Conservation (phyloP, 306 rosid species). For the Casuarina equisetifolia region DNA sequence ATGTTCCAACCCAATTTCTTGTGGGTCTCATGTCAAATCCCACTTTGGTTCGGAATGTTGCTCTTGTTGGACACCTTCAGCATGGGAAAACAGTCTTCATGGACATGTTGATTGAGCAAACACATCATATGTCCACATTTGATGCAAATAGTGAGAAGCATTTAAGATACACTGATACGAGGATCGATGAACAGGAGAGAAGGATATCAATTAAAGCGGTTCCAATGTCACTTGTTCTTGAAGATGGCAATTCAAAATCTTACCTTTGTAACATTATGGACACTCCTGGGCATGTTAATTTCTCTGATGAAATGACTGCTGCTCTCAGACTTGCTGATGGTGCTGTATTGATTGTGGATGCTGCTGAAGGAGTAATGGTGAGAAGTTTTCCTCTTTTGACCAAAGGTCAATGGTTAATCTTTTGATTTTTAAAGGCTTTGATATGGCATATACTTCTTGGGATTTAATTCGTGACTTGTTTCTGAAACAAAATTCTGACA, state of each 20-base stretch:
- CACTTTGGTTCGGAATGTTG: slow-evolving; percentile 71
- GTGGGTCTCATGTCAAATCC: slow-evolving; percentile 97
- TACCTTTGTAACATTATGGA: slow-evolving; percentile 91
- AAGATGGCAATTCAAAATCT: slow-evolving; percentile 82
- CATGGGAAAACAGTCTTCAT: slow-evolving; percentile 97
- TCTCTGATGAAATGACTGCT: slow-evolving; percentile 98
- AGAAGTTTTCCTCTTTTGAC: not conserved
- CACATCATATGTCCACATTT: slow-evolving; percentile 92
- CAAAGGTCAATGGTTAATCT: not conserved
- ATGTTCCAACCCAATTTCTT: slow-evolving; percentile 76
- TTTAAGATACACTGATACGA: slow-evolving; percentile 79
- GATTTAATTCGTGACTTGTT: not conserved
- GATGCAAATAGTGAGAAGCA: slow-evolving; percentile 83
- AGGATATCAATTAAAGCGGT: slow-evolving; percentile 86
- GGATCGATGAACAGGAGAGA: slow-evolving; percentile 94
- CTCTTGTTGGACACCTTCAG: slow-evolving; percentile 87
- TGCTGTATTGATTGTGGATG: slow-evolving; percentile 89
- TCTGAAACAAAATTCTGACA: not conserved
- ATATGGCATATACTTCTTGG: not conserved
- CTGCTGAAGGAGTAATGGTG: slow-evolving; percentile 98
- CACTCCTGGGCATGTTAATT: slow-evolving; percentile 92
- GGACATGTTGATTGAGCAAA: slow-evolving; percentile 97
- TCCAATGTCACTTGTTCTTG: slow-evolving; percentile 95
- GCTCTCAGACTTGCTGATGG: slow-evolving; percentile 95
- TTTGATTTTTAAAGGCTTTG: not conserved